A percentile compares a stretch with the other conserved stretches of the same genome.
Evolutionary conservation across 768 basidiomycete species (phyloP).

Genomic region (Dentipellis fragilis): DNA sequence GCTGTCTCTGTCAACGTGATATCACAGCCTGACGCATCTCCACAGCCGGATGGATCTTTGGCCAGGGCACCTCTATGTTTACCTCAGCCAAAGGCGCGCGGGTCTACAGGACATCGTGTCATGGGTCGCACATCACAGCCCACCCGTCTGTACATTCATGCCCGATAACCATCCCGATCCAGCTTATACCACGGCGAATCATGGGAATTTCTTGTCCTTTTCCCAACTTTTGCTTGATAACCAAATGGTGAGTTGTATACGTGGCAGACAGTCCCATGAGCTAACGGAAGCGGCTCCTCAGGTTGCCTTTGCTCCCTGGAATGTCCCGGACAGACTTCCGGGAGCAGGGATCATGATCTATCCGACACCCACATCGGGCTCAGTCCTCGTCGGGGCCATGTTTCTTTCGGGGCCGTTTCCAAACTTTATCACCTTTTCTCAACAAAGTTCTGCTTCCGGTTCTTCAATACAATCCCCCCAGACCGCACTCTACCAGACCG

Average conservation of each 20-base stretch:
- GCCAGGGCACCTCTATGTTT: constrained; percentile 37
- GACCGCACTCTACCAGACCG: not conserved
- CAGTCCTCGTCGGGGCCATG: constrained; percentile 11
- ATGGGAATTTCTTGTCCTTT: constrained; percentile 43
- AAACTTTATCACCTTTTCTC: constrained; percentile 28
- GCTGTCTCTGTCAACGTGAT: constrained; percentile 7
- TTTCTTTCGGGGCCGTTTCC: constrained; percentile 36
- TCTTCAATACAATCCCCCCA: constrained; percentile 33
- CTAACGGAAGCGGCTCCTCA: not conserved
- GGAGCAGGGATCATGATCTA: constrained; percentile 14
- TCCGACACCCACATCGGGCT: constrained; percentile 5
- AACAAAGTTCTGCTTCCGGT: constrained; percentile 11
- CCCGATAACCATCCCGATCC: constrained; percentile 46
- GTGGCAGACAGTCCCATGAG: not conserved
- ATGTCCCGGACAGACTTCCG: constrained; percentile 4
- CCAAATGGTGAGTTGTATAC: constrained; percentile 33
- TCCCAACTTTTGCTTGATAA: constrained; percentile 41
- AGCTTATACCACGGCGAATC: constrained; percentile 38
- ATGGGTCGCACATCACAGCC: constrained; percentile 38
- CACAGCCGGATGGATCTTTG: constrained; percentile 43
- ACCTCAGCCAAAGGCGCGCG: constrained; percentile 31
- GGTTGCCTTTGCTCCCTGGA: constrained; percentile 11
- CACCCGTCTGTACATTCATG: constrained; percentile 51
- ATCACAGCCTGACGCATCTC: not conserved
- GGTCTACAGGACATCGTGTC: constrained; percentile 36